Conservation (phyloP, 495 filamentous ascomycete species). For the Xylaria cubensis region DNA sequence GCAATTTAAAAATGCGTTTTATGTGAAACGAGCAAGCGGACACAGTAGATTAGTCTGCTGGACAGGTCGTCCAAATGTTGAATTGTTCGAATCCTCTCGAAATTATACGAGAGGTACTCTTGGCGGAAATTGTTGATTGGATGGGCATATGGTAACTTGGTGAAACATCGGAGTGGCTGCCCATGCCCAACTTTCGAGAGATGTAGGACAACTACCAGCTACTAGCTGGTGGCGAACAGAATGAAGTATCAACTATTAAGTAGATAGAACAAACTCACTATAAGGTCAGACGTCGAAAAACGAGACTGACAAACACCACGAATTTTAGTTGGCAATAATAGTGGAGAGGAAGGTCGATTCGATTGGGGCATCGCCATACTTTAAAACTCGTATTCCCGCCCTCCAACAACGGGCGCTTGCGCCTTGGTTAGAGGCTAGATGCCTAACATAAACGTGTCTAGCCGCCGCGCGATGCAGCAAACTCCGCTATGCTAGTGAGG, state of each 20-base stretch:
- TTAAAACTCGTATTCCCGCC: constrained; percentile 22
- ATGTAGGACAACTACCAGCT: neutral
- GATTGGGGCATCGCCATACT: constrained; percentile 6
- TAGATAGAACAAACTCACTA: neutral
- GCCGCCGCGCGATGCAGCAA: neutral
- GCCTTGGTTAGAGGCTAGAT: neutral
- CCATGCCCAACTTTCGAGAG: neutral
- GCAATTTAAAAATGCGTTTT: neutral
- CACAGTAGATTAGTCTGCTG: neutral
- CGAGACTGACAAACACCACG: neutral
- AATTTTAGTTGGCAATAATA: neutral
- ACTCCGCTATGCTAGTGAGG: constrained; percentile 4
- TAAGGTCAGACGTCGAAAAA: neutral
- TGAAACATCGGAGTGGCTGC: neutral
- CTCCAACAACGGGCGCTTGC: constrained; percentile 3
- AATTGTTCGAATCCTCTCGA: neutral
- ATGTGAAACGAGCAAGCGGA: neutral
- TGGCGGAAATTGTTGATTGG: neutral
- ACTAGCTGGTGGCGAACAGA: neutral
- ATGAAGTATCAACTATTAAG: no score
- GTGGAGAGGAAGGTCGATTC: neutral
- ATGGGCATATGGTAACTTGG: neutral
- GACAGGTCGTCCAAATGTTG: no score
- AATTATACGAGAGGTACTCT: neutral
- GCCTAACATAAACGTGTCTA: neutral